phyloP scores from a whole-genome alignment of 2,329 filamentous ascomycete genomes.

The Trichoderma aggressivum region DNA sequence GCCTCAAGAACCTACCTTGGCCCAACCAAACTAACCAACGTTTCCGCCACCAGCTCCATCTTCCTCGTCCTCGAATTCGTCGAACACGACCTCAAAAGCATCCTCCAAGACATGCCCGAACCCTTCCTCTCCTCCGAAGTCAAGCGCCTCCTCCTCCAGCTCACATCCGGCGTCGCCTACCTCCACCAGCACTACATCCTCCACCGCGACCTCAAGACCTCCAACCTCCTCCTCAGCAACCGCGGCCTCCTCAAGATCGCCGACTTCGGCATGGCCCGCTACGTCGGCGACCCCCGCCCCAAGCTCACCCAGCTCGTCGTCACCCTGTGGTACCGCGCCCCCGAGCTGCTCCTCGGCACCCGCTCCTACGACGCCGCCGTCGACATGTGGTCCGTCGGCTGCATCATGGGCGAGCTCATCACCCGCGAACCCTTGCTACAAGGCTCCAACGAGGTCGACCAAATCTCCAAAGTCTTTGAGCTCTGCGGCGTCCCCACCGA shows the following conservation, averaged over 20 bases:
- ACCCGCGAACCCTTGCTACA: slow-evolving; percentile 78
- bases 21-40: background rate
- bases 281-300: slow-evolving; percentile 72
- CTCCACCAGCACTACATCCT: slow-evolving; percentile 89
- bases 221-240: slow-evolving; percentile 92
- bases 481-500: slow-evolving; percentile 84
- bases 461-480: slow-evolving; percentile 82
- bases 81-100: slow-evolving; percentile 91
- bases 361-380: slow-evolving; percentile 71
- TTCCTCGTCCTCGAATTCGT: slow-evolving; percentile 96
- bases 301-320: slow-evolving; percentile 90
- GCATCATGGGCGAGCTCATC: slow-evolving; percentile 90
- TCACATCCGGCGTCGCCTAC: slow-evolving; percentile 75
- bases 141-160: slow-evolving; percentile 83
- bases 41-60: slow-evolving; percentile 52
- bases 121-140: slow-evolving; percentile 90
- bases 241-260: slow-evolving; percentile 92
- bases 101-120: slow-evolving; percentile 91
- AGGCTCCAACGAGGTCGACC: slow-evolving; percentile 88
- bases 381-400: slow-evolving; percentile 96
- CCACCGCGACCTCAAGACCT: slow-evolving; percentile 90
- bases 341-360: slow-evolving; percentile 82
- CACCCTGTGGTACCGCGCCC: slow-evolving; percentile 93
- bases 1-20: background rate
- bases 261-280: slow-evolving; percentile 96